Conservation (phyloP, 805 yeast genomes). For the Metschnikowia vanudenii region DNA sequence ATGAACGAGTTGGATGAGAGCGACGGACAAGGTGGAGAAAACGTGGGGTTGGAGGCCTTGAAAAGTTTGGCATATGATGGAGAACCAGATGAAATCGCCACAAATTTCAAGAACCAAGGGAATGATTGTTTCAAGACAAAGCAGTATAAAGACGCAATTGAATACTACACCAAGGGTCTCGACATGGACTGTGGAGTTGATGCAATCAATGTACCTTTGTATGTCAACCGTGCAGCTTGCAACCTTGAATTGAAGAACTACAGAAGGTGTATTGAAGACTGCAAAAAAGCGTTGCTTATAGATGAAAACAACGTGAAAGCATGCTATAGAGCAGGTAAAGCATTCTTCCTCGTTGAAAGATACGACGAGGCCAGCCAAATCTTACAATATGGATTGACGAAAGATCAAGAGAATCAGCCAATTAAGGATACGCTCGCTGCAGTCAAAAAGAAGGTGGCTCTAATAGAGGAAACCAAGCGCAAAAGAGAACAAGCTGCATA, state of each 20-base stretch:
- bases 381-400: constrained; percentile 57
- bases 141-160: constrained; percentile 73
- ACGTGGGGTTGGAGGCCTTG: constrained; percentile 77
- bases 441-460: constrained; percentile 36
- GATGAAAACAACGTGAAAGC: constrained; percentile 82
- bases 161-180: constrained; percentile 75
- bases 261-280: constrained; percentile 83
- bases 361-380: constrained; percentile 72
- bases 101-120: constrained; percentile 88
- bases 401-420: constrained; percentile 61
- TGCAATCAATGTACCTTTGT: constrained; percentile 59
- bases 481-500: constrained; percentile 39
- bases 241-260: constrained; percentile 82
- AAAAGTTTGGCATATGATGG: constrained; percentile 93
- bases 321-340: constrained; percentile 77
- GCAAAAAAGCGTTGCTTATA: constrained; percentile 62
- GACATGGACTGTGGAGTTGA: constrained; percentile 62
- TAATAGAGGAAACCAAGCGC: constrained; percentile 27
- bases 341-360: constrained; percentile 65
- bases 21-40: constrained; percentile 75
- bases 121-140: constrained; percentile 78
- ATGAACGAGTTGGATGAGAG: constrained; percentile 83
- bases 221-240: constrained; percentile 86
- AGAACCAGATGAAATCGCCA: constrained; percentile 88
- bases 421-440: constrained; percentile 46